Conservation (phyloP, 345 rosid genomes). For the Viola odorata region DNA sequence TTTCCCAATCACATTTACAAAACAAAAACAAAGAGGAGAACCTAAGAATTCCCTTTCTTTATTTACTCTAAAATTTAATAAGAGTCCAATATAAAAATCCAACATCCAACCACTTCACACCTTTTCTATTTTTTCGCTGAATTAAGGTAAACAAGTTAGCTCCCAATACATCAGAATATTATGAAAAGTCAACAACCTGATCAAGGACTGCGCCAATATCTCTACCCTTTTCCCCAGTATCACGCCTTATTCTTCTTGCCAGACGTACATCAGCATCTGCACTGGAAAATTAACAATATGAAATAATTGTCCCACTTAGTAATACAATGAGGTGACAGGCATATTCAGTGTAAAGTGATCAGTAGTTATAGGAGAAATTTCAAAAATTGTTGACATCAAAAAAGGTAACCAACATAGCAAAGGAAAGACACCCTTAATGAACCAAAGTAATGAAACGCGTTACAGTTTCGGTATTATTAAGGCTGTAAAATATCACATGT, state of each 20-base stretch:
- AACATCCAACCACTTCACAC: not conserved
- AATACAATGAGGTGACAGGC: conserved; percentile 12
- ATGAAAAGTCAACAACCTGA: conserved; percentile 50
- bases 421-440: too few relatives aligned
- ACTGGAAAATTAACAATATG: conserved; percentile 41
- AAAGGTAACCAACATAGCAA: too few relatives aligned
- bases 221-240: conserved; percentile 82
- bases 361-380: not conserved
- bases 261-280: conserved; percentile 99
- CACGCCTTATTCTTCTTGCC: conserved; percentile 95
- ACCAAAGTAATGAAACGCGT: too few relatives aligned
- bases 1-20: too few relatives aligned
- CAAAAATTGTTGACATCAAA: too few relatives aligned
- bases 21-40: too few relatives aligned
- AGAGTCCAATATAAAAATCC: not conserved
- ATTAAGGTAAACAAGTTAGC: too few relatives aligned
- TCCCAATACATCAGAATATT: not conserved
- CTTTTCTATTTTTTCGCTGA: too few relatives aligned
- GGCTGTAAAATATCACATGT: too few relatives aligned
- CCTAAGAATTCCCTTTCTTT: too few relatives aligned
- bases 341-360: not conserved
- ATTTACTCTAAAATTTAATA: not conserved
- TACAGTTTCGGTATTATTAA: too few relatives aligned
- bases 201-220: conserved; percentile 87
- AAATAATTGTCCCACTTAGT: conserved; percentile 31